Evolutionary conservation across 305 asterid genomes (phyloP), one percentile per base, ranked within the genome.

Genomic region (Petunia hybrid): DNA sequence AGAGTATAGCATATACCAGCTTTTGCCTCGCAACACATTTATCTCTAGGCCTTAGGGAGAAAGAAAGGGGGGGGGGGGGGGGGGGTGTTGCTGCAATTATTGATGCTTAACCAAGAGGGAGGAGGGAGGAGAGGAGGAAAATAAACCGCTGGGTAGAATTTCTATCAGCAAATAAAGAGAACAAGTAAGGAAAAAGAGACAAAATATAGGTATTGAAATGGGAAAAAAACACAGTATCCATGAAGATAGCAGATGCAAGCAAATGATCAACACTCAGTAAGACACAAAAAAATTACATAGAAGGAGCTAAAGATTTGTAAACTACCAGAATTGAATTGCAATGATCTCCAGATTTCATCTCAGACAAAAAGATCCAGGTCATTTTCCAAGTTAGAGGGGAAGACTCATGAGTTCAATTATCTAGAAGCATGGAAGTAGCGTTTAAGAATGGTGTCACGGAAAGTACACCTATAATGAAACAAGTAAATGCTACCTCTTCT

Each of bases 401-500:
- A 16, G 41, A 2, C 42, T 56, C 7, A 70, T 2, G 51, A 16
- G 38, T 45, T 16, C n/a, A 51, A 51, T 10, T 51, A 51, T 8
- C n/a, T 51, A 51, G 14, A 51, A 51, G 57, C 57, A 2, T 51
- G 12, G 57, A 51, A 51, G 12, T 51, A 10, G 57, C 12, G n/a
- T 51, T 51, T 51, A 51, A 2, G 57, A 51, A 51, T 51, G 57
- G 57, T 51, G 8, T 1, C 59, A 42, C 9, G 12, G 53, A 16
- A 14, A 5, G 41, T 42, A 59, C 8, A 35, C 60, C 45, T 55
- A 76, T 76, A 36, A 63, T 7, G 40, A 61, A 13, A 63, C 66
- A 68, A 38, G 70, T 63, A 82, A 67, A 56, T 60, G 5, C 74
- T 89, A 93, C 99, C 97, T 94, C 83, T 16, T 89, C 82, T 31